A percentile compares a stretch with the other conserved stretches of the same genome.
These are phyloP conservation scores for Huntiella omanensis DNA, from an alignment of 2,329 filamentous ascomycete species.

Conservation along the genomic window DNA sequence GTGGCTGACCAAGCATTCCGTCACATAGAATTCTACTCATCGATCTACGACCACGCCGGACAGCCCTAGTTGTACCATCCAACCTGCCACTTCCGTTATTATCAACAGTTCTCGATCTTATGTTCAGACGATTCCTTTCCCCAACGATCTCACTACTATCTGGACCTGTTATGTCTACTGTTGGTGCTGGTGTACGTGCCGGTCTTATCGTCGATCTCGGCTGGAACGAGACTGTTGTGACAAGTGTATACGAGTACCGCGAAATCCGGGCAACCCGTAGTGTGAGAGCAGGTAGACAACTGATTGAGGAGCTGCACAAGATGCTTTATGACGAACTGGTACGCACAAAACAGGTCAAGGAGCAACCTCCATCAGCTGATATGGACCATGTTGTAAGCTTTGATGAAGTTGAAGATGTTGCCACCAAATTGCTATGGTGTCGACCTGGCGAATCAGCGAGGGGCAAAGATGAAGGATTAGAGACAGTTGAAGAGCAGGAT, in stretches of 20 bases:
- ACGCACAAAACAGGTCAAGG: conserved; percentile 14
- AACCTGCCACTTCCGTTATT: conserved; percentile 60
- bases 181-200: conserved; percentile 70
- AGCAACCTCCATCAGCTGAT: conserved; percentile 9
- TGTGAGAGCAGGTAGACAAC: conserved; percentile 51
- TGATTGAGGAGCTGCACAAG: conserved; percentile 51
- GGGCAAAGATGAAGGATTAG: conserved; percentile 19
- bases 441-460: conserved; percentile 16
- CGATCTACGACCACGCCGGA: conserved; percentile 56
- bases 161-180: conserved; percentile 50
- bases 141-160: conserved; percentile 69
- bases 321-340: conserved; percentile 32
- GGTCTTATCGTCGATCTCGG: conserved; percentile 77
- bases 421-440: conserved; percentile 65
- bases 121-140: conserved; percentile 66
- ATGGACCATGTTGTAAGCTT: conserved; percentile 36
- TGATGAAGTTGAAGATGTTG: conserved; percentile 64
- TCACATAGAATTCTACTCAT: conserved; percentile 39
- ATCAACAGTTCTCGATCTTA: conserved; percentile 52
- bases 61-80: conserved; percentile 61
- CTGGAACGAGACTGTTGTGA: conserved; percentile 77
- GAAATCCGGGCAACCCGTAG: conserved; percentile 56
- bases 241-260: conserved; percentile 76
- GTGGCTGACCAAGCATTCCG: conserved; percentile 5
- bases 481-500: conserved; percentile 39